Evolutionary conservation across 345 rosid species (phyloP).

Genomic region (Diplotaxis tenuifolia): DNA sequence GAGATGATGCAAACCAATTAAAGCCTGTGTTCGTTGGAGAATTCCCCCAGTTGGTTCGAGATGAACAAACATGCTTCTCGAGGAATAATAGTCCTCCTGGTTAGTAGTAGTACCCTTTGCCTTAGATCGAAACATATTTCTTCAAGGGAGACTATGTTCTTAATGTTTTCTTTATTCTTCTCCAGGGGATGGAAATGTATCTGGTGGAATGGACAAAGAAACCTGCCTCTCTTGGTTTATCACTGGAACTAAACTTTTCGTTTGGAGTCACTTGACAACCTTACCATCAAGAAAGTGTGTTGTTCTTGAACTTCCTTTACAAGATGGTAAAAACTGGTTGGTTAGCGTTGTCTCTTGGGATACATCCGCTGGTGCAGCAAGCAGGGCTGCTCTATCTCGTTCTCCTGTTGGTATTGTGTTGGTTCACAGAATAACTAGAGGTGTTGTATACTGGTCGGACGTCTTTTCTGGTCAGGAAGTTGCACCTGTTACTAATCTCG

Average conservation of each 20-base stretch:
- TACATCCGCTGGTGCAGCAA: constrained; percentile 32
- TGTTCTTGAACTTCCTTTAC: constrained; percentile 61
- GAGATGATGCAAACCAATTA: constrained; percentile 49
- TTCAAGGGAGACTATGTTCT: constrained; percentile 8
- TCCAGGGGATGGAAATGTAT: constrained; percentile 52
- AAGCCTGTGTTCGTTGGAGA: constrained; percentile 91
- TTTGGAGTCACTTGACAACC: constrained; percentile 71
- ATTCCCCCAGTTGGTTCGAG: constrained; percentile 74
- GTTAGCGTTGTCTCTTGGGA: constrained; percentile 69
- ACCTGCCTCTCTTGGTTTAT: constrained; percentile 80
- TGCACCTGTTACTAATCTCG: constrained; percentile 42
- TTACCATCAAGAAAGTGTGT: constrained; percentile 50
- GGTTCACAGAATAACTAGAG: constrained; percentile 58
- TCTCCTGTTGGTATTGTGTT: constrained; percentile 55
- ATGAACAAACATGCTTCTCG: constrained; percentile 54
- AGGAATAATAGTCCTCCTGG: constrained; percentile 52
- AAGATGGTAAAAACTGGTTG: constrained; percentile 55
- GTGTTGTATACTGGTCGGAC: constrained; percentile 74
- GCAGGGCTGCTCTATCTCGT: constrained; percentile 39
- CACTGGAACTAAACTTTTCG: constrained; percentile 58
- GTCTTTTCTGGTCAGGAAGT: constrained; percentile 48
- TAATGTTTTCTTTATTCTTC: constrained; percentile 25
- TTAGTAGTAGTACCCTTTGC: constrained; percentile 46
- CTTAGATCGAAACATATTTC: neutral
- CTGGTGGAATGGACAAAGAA: constrained; percentile 81